Evolutionary conservation across 257 asterid species (phyloP), one percentile per base, ranked within the genome.

Genomic region (Henckelia pumila): DNA sequence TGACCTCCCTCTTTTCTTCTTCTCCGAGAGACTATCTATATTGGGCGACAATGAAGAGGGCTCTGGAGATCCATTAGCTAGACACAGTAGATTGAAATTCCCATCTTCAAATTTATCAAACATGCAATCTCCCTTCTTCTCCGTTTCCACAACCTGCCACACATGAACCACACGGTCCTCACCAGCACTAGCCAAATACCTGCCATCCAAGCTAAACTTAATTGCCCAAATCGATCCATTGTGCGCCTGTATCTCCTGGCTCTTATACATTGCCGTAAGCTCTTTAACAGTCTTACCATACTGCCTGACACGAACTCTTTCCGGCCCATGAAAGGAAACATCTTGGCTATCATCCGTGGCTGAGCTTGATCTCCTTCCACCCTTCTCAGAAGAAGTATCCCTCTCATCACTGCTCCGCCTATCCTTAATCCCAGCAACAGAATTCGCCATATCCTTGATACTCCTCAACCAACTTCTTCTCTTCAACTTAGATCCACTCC

Each of bases 291-390:
- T 84, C 72, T 94, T 91, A 30, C 99, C 99, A 29, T 91, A 91
- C 71, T 94, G 97, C 75, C 80, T 85, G 52, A 84, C 96, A 63
- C 96, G 82, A 66, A 94, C 84, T 65, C 88, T 84, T 68, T 94
- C 95, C 0, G 93, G 97, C 55, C 96, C 99, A 14, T 80, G 96
- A 83, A 85, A 91, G 44, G 93, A 80, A 61, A 74, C 89, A 24
- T 94, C 97, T 73, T 91, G 99, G 73, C 97, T 94, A 79, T 91
- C 97, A 82, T 94, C 99, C 0, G 99, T 94, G 35, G 99, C 99
- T 13, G 99, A 94, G 71, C 99, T 94, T 5, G 96, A 94, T 69
- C 97, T 88, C 81, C 97, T 88, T 63, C 96, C 97, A 67, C 97
- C 95, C 77, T 80, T 93, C 75, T 93, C 99, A 56, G 99, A 93